These are phyloP conservation scores for Epichloe glyceriae DNA, from an alignment of 2,329 filamentous ascomycete genomes.

Conservation along the genomic window DNA sequence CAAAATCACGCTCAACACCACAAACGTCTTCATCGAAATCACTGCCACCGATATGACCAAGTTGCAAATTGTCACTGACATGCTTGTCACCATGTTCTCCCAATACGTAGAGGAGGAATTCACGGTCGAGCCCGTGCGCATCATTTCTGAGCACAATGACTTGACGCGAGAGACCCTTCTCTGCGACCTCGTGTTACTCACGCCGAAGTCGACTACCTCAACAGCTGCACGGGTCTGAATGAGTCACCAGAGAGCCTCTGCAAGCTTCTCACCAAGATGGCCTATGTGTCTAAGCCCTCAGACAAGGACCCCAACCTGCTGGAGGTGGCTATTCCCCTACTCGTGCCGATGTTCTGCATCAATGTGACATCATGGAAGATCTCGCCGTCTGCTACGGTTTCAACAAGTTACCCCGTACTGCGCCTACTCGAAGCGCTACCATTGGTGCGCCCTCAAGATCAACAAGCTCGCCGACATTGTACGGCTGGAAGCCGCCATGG, in stretches of 20 bases:
- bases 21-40: slow-evolving; percentile 92
- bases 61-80: slow-evolving; percentile 88
- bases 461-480: slow-evolving; percentile 95
- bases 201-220: slow-evolving; percentile 86
- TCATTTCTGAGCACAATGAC: slow-evolving; percentile 82
- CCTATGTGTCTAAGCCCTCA: slow-evolving; percentile 68
- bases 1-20: slow-evolving; percentile 83
- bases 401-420: slow-evolving; percentile 82
- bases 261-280: slow-evolving; percentile 77
- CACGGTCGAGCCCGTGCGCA: slow-evolving; percentile 86
- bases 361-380: slow-evolving; percentile 98
- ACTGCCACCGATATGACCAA: slow-evolving; percentile 95
- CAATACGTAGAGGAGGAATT: slow-evolving; percentile 78
- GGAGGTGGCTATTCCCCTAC: slow-evolving; percentile 79
- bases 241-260: slow-evolving; percentile 65
- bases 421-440: slow-evolving; percentile 74
- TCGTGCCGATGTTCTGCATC: slow-evolving; percentile 85
- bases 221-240: slow-evolving; percentile 74
- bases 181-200: slow-evolving; percentile 63
- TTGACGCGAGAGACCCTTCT: slow-evolving; percentile 67
- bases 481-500: slow-evolving; percentile 77
- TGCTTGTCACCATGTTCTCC: slow-evolving; percentile 95
- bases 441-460: slow-evolving; percentile 78
- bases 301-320: slow-evolving; percentile 55
- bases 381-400: slow-evolving; percentile 94